phyloP scores from a whole-genome alignment of 2,329 filamentous ascomycete species.

The Colletotrichum phormii region DNA sequence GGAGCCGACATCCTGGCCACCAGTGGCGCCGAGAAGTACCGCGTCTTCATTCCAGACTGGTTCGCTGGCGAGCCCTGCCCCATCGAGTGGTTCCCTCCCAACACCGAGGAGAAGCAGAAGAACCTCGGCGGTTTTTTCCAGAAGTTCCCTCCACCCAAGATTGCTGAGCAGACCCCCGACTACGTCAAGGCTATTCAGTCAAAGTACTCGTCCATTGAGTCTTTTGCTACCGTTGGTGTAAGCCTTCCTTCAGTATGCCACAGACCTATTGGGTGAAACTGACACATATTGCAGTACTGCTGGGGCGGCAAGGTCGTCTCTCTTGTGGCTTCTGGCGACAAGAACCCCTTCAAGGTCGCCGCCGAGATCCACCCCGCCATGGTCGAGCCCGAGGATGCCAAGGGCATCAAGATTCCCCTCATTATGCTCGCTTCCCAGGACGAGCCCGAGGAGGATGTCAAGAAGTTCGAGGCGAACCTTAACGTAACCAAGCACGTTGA shows the following conservation, averaged over 20 bases:
- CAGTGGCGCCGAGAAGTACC: constrained; percentile 74
- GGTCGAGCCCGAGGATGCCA: constrained; percentile 72
- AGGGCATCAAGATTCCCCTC: constrained; percentile 70
- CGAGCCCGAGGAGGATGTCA: constrained; percentile 66
- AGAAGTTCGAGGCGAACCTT: constrained; percentile 67
- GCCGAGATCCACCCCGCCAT: constrained; percentile 70
- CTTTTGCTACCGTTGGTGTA: constrained; percentile 72
- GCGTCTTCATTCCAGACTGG: constrained; percentile 92
- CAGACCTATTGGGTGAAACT: neutral
- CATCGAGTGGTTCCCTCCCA: constrained; percentile 71
- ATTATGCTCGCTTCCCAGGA: constrained; percentile 75
- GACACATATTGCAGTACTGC: too few species aligned
- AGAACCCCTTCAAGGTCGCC: constrained; percentile 66
- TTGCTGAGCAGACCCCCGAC: constrained; percentile 63
- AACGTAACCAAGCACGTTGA: constrained; percentile 70
- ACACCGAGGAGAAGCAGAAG: constrained; percentile 73
- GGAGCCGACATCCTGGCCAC: constrained; percentile 75
- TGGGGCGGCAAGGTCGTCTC: constrained; percentile 78
- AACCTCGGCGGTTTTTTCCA: constrained; percentile 69
- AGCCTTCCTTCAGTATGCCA: constrained; percentile 40
- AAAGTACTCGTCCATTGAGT: constrained; percentile 65
- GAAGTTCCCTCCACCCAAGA: constrained; percentile 59
- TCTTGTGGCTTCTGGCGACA: constrained; percentile 59
- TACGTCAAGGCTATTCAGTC: constrained; percentile 65
- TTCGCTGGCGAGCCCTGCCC: constrained; percentile 79